Evolutionary conservation across 1,284 basidiomycete species (phyloP).

Genomic region (Marasmius tenuissimus): DNA sequence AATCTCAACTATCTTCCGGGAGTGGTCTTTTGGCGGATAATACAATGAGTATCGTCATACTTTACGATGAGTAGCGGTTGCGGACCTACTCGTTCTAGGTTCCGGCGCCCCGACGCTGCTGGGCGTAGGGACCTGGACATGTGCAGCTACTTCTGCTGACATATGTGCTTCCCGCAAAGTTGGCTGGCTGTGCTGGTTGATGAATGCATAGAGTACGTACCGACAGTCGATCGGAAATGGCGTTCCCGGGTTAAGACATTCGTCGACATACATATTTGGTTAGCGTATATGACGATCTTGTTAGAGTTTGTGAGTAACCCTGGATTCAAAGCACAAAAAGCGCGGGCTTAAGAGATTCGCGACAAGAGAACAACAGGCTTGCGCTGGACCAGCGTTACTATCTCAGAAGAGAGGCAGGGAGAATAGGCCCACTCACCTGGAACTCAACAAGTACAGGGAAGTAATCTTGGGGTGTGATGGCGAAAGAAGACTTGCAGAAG

Average conservation of each 20-base stretch:
- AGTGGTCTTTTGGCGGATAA: too few relatives aligned
- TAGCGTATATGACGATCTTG: not conserved
- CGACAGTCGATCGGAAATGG: not conserved
- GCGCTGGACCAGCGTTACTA: not conserved
- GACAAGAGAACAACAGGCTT: not conserved
- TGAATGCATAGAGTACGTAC: not conserved
- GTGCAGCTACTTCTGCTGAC: too few relatives aligned
- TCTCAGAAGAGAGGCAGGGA: not conserved
- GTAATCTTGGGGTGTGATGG: too few relatives aligned
- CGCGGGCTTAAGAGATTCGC: not conserved
- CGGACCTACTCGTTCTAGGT: too few relatives aligned
- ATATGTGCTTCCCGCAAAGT: not conserved
- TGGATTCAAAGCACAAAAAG: not conserved
- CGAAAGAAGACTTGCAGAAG: too few relatives aligned
- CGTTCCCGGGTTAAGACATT: not conserved
- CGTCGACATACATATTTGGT: not conserved
- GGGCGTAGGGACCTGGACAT: too few relatives aligned
- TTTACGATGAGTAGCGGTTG: too few relatives aligned
- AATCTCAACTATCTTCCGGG: too few relatives aligned
- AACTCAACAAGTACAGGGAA: not conserved
- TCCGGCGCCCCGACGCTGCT: too few relatives aligned
- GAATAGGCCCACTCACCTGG: not conserved
- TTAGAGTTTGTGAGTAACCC: not conserved
- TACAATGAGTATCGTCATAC: too few relatives aligned
- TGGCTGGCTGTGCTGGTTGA: not conserved